Evolutionary conservation across 129 eudicot genomes (phyloP).

Genomic region (Centaurea solstitialis): DNA sequence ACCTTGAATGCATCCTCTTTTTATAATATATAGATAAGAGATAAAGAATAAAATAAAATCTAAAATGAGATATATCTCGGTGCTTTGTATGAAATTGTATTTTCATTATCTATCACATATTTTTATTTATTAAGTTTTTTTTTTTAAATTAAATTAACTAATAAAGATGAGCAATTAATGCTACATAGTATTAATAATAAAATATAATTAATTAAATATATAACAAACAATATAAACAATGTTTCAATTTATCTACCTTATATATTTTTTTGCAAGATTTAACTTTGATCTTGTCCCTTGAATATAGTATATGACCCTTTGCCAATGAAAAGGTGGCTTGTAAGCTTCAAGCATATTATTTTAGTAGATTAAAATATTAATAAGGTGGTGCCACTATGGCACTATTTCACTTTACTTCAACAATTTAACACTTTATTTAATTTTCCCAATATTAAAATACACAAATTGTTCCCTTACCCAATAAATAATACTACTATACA

Average conservation of each 20-base stretch:
- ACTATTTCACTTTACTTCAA: conserved; percentile 35
- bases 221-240: too few species aligned
- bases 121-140: too few species aligned
- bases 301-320: conserved; percentile 26
- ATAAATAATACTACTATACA: conserved; percentile 14
- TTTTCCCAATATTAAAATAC: conserved; percentile 14
- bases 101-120: too few species aligned
- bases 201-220: too few species aligned
- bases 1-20: too few species aligned
- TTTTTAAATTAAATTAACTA: too few species aligned
- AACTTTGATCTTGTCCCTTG: conserved; percentile 10
- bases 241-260: neutral
- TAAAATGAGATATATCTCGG: too few species aligned
- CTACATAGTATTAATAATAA: too few species aligned
- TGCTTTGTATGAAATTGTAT: too few species aligned
- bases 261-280: neutral
- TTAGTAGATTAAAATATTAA: conserved; percentile 3
- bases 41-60: too few species aligned
- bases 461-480: conserved; percentile 28
- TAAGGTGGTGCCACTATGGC: conserved; percentile 28
- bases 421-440: conserved; percentile 19
- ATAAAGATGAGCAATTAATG: too few species aligned
- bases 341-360: conserved; percentile 27
- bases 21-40: too few species aligned
- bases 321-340: conserved; percentile 41